Evolutionary conservation across 2,329 filamentous ascomycete species (phyloP).

Genomic region (Pestalotiopsis sp.): DNA sequence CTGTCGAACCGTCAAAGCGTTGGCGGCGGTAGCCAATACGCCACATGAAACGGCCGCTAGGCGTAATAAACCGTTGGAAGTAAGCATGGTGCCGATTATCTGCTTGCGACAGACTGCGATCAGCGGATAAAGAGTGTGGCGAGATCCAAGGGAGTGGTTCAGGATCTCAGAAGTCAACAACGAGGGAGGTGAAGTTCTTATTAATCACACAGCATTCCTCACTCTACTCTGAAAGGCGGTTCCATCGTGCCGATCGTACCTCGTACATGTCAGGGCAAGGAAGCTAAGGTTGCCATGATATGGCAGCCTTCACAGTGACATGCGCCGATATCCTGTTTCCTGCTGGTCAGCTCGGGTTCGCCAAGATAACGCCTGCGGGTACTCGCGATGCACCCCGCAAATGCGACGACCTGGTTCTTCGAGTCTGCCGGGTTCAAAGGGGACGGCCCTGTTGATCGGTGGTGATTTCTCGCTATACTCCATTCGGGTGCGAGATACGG

Average conservation of each 20-base stretch:
- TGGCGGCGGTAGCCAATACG: not conserved
- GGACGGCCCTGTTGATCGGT: not conserved
- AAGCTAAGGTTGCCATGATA: not conserved
- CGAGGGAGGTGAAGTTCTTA: not conserved
- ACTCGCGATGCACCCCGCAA: not conserved
- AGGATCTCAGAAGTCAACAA: not conserved
- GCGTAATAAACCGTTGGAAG: not conserved
- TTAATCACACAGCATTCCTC: not conserved
- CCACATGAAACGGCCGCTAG: not conserved
- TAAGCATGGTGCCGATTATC: not conserved
- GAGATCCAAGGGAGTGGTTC: not conserved
- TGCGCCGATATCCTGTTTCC: too few species aligned
- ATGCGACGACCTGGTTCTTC: not conserved
- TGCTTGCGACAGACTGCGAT: not conserved
- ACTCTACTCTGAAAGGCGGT: not conserved
- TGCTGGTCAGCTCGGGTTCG: not conserved
- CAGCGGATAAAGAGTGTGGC: not conserved
- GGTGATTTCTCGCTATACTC: not conserved
- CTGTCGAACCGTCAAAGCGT: not conserved
- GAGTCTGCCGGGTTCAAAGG: not conserved
- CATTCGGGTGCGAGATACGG: not conserved
- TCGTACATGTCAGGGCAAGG: not conserved
- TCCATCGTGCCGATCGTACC: not conserved
- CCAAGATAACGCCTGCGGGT: not conserved
- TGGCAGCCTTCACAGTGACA: too few species aligned